Evolutionary conservation across 2,329 filamentous ascomycete genomes (phyloP), one percentile per base, ranked within the genome.

Genomic region (Stemphylium vesicarium): DNA sequence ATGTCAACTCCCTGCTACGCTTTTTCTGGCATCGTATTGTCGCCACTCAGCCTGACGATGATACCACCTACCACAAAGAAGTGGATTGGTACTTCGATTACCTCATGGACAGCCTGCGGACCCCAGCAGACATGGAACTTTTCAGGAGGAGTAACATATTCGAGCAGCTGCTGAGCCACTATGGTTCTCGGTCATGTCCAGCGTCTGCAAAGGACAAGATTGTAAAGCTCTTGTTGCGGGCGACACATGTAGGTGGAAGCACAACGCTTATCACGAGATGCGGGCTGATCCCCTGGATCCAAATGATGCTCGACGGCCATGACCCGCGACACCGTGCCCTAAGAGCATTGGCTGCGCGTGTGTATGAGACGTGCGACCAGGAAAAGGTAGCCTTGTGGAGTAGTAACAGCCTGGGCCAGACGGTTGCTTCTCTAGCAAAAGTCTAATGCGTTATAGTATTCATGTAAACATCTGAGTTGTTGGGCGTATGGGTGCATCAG

Each of bases 261-360:
- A 90, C 88, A 4, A 94, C 89, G n/a, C 79, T 96, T 40, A 82
- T 92, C 33, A 96, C 92, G 1, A 81, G 92, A 52, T 87, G 88
- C 38, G 91, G 90, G 13, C 79, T 90, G 16, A 73, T 94, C 48
- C 88, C 84, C 62, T 96, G 92, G 92, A 80, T 94, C 8, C 82
- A 88, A 54, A 83, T 84, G 55, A 85, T 86, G 64, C 73, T 83
- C 32, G 81, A 81, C 13, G 62, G 60, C 4, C 74, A 79, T 3
- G 80, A 77, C 45, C 72, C 75, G 39, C 80, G 82, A 13, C 82
- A 84, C 60, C 76, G 73, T 15, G 74, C 85, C 20, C 77, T 86
- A 46, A 81, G 78, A 56, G 81, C 78, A 0, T 68, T 95, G 66
- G 83, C 83, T 65, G 76, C 73, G 61, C 80, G 83, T 63, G 75